phyloP scores from a whole-genome alignment of 345 rosid species.

The Aurinia saxatilis region DNA sequence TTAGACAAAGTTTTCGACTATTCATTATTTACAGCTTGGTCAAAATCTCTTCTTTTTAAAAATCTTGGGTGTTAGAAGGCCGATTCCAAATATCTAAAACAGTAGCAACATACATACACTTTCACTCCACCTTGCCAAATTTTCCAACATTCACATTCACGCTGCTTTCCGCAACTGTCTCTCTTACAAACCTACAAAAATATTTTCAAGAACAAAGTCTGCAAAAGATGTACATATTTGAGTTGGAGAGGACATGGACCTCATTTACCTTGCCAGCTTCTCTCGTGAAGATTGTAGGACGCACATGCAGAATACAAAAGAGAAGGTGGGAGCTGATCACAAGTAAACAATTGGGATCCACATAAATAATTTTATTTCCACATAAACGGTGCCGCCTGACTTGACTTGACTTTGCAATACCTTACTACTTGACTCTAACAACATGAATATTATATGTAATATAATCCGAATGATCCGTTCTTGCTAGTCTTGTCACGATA shows the following conservation, averaged over 20 bases:
- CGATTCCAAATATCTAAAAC: conserved; percentile 1
- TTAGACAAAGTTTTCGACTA: neutral
- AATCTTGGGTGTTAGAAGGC: neutral
- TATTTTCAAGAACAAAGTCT: neutral
- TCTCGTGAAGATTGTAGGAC: conserved; percentile 88
- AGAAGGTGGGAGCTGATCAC: conserved; percentile 65
- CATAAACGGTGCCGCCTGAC: too few relatives aligned
- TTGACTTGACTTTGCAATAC: too few relatives aligned
- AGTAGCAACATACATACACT: conserved; percentile 4
- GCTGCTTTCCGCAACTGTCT: conserved; percentile 80
- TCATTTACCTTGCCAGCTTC: conserved; percentile 62
- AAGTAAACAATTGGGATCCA: too few relatives aligned
- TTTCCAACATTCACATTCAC: conserved; percentile 45
- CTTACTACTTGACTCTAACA: too few relatives aligned
- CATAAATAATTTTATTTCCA: too few relatives aligned
- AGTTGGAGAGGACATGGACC: neutral
- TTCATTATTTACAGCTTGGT: neutral
- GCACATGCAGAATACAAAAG: conserved; percentile 79
- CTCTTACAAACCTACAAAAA: conserved; percentile 66
- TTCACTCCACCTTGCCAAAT: conserved; percentile 81
- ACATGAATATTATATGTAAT: too few relatives aligned
- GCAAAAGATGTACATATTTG: neutral
- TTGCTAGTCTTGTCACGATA: too few relatives aligned
- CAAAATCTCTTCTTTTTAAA: neutral
- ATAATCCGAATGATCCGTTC: too few relatives aligned